These are phyloP conservation scores for Vicia faba DNA, from an alignment of 306 rosid genomes.

Conservation along the genomic window DNA sequence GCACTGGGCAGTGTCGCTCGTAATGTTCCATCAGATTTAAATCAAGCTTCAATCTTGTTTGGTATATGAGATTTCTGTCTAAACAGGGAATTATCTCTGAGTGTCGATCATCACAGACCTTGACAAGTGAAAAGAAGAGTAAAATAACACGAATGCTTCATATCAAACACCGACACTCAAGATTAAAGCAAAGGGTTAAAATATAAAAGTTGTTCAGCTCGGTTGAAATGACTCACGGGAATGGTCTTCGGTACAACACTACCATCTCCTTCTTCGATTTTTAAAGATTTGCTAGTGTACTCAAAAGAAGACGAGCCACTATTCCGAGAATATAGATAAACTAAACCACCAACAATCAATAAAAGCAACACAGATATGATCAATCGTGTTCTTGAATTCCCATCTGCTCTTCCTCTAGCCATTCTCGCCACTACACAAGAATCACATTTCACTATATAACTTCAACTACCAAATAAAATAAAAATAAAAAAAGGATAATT, in stretches of 20 bases:
- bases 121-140: conserved; percentile 33
- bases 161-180: conserved; percentile 24
- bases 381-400: conserved; percentile 59
- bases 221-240: conserved; percentile 65
- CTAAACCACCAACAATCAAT: conserved; percentile 60
- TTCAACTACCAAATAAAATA: conserved; percentile 31
- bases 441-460: conserved; percentile 34
- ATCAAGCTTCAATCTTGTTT: conserved; percentile 88
- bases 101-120: conserved; percentile 90
- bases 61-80: conserved; percentile 87
- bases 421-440: conserved; percentile 54
- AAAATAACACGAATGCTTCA: conserved; percentile 27
- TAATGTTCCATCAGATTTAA: conserved; percentile 87
- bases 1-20: conserved; percentile 87
- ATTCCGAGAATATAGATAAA: conserved; percentile 56
- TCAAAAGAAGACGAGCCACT: conserved; percentile 62
- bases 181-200: neutral
- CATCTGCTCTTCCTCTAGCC: conserved; percentile 67
- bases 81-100: conserved; percentile 93
- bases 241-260: conserved; percentile 57
- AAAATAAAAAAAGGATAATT: neutral
- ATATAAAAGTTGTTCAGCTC: conserved; percentile 30
- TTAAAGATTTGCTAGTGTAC: conserved; percentile 63
- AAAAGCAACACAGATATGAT: conserved; percentile 50
- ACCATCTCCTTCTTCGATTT: conserved; percentile 50